phyloP scores from a whole-genome alignment of 441 rosid species.

The Adansonia rubrostipa region DNA sequence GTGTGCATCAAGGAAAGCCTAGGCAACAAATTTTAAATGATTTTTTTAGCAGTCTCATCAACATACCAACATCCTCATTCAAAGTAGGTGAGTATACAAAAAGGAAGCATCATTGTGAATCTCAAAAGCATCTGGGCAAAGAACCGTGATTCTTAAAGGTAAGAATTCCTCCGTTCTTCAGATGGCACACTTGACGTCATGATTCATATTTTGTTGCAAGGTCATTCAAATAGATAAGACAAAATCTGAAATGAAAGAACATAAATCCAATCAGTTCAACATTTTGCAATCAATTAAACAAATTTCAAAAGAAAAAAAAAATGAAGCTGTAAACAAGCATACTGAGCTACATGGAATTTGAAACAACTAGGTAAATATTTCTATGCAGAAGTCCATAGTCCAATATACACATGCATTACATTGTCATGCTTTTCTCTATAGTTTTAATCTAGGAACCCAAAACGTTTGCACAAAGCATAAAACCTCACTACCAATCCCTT shows the following conservation, averaged over 20 bases:
- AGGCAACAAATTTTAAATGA: not conserved
- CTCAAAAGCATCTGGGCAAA: not conserved
- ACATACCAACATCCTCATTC: not conserved
- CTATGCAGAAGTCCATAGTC: not conserved
- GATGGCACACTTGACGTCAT: conserved; percentile 61
- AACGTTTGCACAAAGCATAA: not conserved
- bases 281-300: not conserved
- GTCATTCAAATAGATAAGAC: conserved; percentile 48
- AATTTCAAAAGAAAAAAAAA: not conserved
- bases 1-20: not conserved
- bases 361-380: not conserved
- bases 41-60: not conserved
- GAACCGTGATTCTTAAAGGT: not conserved
- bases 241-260: conserved; percentile 33
- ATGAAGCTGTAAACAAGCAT: not conserved
- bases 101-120: not conserved
- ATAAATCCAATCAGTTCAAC: conserved; percentile 23
- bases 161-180: conserved; percentile 64
- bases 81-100: not conserved
- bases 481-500: conserved; percentile 6
- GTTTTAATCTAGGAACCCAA: not conserved
- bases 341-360: not conserved
- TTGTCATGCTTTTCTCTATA: not conserved
- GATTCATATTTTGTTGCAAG: conserved; percentile 40
- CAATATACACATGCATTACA: not conserved